Conservation (phyloP, 208 protist species). For the Wallacemonas sp. region DNA sequence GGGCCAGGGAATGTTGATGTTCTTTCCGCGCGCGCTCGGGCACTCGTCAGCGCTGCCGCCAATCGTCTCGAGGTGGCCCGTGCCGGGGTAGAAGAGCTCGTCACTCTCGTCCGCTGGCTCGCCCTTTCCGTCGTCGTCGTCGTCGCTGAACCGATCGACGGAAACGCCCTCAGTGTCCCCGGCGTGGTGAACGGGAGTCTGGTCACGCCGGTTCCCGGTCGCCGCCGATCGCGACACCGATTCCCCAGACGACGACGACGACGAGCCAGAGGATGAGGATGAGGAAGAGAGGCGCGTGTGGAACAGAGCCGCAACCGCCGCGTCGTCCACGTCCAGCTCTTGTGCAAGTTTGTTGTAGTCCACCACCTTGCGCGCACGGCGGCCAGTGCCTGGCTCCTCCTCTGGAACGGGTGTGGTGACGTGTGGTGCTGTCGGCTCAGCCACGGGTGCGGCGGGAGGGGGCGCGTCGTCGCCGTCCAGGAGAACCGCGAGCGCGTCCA, state of each 20-base stretch:
- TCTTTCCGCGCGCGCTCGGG: conserved; percentile 74
- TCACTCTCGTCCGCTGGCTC: conserved; percentile 8
- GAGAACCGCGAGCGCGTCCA: conserved; percentile 24
- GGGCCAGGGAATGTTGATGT: conserved; percentile 95
- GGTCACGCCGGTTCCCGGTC: neutral
- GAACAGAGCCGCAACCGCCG: conserved; percentile 51
- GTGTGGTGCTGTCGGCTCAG: neutral
- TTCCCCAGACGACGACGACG: too few species aligned
- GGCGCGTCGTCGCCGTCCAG: conserved; percentile 11
- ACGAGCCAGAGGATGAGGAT: conserved; percentile 22
- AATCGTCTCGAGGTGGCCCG: conserved; percentile 71
- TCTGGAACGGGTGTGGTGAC: neutral
- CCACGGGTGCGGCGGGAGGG: too few species aligned
- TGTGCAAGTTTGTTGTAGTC: conserved; percentile 72
- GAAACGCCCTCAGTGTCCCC: conserved; percentile 62
- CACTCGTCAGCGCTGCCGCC: conserved; percentile 45
- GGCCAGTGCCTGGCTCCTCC: neutral
- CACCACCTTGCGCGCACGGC: conserved; percentile 33
- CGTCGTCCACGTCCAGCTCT: conserved; percentile 46
- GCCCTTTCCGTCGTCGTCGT: neutral
- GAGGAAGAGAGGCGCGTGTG: conserved; percentile 27
- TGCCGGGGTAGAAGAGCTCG: conserved; percentile 92
- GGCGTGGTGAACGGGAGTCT: conserved; percentile 17
- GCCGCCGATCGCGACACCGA: conserved; percentile 2
- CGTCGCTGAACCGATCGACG: conserved; percentile 35